These are phyloP conservation scores for Wickerhamomyces rabaulensis DNA, from an alignment of 805 yeast species.

Conservation along the genomic window DNA sequence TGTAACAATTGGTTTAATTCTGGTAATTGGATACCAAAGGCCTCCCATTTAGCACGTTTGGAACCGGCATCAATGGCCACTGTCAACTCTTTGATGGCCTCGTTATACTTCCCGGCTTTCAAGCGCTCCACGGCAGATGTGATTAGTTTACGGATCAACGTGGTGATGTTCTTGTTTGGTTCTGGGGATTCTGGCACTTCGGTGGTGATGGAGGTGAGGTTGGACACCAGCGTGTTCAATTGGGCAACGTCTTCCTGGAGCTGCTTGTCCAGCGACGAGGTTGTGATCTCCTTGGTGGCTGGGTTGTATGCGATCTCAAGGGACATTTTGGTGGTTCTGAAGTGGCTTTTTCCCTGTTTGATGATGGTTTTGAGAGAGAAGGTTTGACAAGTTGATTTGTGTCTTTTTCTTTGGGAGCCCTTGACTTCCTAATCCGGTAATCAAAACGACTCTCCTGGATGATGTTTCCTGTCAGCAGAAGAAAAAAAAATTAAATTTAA, in stretches of 20 bases:
- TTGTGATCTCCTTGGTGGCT: conserved; percentile 3
- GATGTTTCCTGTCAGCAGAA: too few relatives aligned
- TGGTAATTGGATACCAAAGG: conserved; percentile 66
- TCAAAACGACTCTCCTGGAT: too few relatives aligned
- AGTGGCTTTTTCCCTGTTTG: too few relatives aligned
- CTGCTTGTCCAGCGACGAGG: background rate
- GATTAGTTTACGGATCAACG: conserved; percentile 59
- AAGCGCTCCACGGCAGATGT: conserved; percentile 58
- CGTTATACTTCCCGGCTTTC: conserved; percentile 48
- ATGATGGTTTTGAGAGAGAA: too few relatives aligned
- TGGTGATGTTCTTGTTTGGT: conserved; percentile 49
- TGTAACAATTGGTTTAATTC: conserved; percentile 62
- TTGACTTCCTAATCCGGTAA: background rate
- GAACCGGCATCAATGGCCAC: conserved; percentile 64
- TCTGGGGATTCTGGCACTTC: conserved; percentile 52
- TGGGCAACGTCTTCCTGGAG: conserved; percentile 25
- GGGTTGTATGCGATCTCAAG: conserved; percentile 1
- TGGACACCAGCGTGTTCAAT: conserved; percentile 29
- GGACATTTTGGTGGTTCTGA: background rate
- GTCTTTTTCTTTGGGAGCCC: too few relatives aligned
- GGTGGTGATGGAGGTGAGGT: conserved; percentile 26
- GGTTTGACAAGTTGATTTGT: too few relatives aligned
- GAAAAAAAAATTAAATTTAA: too few relatives aligned
- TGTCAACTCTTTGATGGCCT: conserved; percentile 58
- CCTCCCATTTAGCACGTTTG: conserved; percentile 68